These are phyloP conservation scores for Pharus latifolius DNA, from an alignment of 176 grass and related monocot species.

Conservation along the genomic window DNA sequence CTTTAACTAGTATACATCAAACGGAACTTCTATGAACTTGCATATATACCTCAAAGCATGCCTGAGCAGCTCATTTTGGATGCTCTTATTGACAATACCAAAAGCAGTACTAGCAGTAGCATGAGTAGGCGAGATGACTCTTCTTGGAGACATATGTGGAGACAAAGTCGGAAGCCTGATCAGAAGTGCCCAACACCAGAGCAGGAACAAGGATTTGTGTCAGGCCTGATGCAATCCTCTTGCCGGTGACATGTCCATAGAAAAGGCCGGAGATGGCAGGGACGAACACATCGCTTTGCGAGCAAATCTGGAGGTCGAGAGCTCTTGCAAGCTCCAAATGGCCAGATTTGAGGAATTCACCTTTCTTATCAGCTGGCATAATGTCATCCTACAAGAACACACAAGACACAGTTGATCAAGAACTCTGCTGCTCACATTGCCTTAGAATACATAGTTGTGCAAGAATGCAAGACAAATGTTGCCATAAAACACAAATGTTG, in stretches of 20 bases:
- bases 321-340: constrained; percentile 56
- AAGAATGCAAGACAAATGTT: too few species aligned
- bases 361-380: constrained; percentile 66
- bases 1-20: constrained; percentile 12
- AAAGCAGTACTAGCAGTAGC: constrained; percentile 34
- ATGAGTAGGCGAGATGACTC: constrained; percentile 64
- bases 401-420: neutral
- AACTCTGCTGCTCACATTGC: neutral
- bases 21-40: too few species aligned
- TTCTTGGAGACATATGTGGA: constrained; percentile 61
- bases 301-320: constrained; percentile 78
- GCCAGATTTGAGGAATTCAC: constrained; percentile 46
- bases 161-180: constrained; percentile 36
- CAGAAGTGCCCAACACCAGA: constrained; percentile 7
- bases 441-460: neutral
- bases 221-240: constrained; percentile 53
- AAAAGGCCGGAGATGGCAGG: constrained; percentile 69
- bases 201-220: constrained; percentile 63
- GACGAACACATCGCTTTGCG: constrained; percentile 56
- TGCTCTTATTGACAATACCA: constrained; percentile 20
- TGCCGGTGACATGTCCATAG: constrained; percentile 74
- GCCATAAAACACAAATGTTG: too few species aligned
- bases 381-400: constrained; percentile 58
- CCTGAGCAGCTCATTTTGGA: neutral
- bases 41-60: constrained; percentile 27